Base-by-base conservation (phyloP, 768 basidiomycete genomes). In the Leucosporidium scottii region DNA sequence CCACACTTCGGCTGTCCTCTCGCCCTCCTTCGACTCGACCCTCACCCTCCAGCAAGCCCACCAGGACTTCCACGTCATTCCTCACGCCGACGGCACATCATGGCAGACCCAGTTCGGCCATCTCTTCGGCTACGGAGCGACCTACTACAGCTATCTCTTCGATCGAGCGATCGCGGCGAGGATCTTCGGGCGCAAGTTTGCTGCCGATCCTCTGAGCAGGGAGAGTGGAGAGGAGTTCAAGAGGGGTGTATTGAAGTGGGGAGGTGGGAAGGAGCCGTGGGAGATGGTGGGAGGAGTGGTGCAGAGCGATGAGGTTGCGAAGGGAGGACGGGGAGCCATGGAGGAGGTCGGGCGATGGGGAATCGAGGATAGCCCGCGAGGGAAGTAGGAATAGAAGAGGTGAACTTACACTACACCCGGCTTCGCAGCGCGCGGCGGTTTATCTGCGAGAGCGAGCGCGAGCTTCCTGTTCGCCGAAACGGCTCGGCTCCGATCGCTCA, bases 61-160 rank as follows among this genome's bases (percentile, higher is more conserved):
- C 27, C 51, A 68, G 6, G 50, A 64, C 34, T 84, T 86, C 2
- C 91, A 91, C 1, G 81, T 94, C 53, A 86, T 96, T 28, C 91
- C 91, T 0, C 85, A 90, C 63, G 90, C 92, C 0, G 80, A 82
- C 0, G 89, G 88, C 0, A 97, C 93, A 0, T 87, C 90, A 0
- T 93, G 92, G 82, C 96, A 98, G 75, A 92, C 92, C 0, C 91
- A 93, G 74, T 99, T 99, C 72, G 89, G 90, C 0, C 96, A 99
- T 77, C 80, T 99, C 8, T 93, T 88, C 75, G 92, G 93, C 3
- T 99, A 99, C 74, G 93, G 94, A 8, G 93, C 94, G 20, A 96
- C 92, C 0, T 99, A 99, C 70, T 99, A 99, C 75, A 93, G 92
- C 4, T 99, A 99, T 76, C 82, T 97, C 18, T 93, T 99, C 72